A percentile compares a stretch with the other conserved stretches of the same genome.
Conservation (phyloP, 2,329 filamentous ascomycete genomes). For the Penicillium sp. region DNA sequence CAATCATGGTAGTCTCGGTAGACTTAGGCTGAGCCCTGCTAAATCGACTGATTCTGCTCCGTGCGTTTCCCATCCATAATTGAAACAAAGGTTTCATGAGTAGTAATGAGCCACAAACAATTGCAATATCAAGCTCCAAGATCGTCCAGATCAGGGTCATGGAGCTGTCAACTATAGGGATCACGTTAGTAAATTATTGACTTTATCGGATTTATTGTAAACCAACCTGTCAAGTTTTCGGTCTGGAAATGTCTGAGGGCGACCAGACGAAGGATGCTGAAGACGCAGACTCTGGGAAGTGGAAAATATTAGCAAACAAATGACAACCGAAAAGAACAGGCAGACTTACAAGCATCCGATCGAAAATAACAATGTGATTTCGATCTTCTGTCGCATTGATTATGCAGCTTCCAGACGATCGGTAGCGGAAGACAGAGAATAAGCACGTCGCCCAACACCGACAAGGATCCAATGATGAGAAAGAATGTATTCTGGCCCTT, state of each 20-base stretch:
- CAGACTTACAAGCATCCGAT: conserved; percentile 11
- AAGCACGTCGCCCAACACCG: conserved; percentile 17
- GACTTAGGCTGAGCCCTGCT: neutral
- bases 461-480: conserved; percentile 13
- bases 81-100: conserved; percentile 19
- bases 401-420: conserved; percentile 20
- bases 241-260: conserved; percentile 5
- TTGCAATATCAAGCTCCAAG: conserved; percentile 20
- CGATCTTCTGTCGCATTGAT: conserved; percentile 8
- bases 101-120: conserved; percentile 22
- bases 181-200: neutral
- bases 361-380: conserved; percentile 13
- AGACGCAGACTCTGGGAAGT: conserved; percentile 18
- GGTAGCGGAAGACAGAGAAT: conserved; percentile 19
- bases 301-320: neutral
- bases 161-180: neutral
- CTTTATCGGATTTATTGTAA: too few relatives aligned
- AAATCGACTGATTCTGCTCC: neutral
- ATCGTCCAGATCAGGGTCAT: conserved; percentile 15
- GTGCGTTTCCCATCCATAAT: neutral
- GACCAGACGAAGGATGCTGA: conserved; percentile 13
- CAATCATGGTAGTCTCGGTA: neutral
- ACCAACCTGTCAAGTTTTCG: conserved; percentile 5
- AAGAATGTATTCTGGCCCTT: conserved; percentile 16
- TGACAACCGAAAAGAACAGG: neutral